These are phyloP conservation scores for Sporothrix protearum DNA, from an alignment of 2,329 filamentous ascomycete species.

Conservation along the genomic window DNA sequence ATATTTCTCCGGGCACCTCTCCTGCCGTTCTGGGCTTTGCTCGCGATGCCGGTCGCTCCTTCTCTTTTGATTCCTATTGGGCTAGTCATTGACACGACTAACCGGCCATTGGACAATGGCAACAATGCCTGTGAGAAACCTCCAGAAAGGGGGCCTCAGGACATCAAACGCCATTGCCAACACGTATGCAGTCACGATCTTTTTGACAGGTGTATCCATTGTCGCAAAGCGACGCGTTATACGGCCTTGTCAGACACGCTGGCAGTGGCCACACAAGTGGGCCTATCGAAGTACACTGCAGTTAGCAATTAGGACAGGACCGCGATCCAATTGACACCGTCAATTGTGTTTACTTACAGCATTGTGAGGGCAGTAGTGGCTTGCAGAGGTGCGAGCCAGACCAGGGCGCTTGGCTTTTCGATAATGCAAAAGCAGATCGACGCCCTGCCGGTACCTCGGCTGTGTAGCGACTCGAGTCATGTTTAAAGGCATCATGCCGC, in stretches of 20 bases:
- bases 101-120: not conserved
- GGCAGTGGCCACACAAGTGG: not conserved
- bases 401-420: not conserved
- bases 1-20: not conserved
- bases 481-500: no score
- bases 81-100: not conserved
- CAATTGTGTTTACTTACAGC: not conserved
- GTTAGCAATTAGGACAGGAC: not conserved
- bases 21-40: not conserved
- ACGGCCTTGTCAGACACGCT: not conserved
- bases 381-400: not conserved
- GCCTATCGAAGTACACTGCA: not conserved
- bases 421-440: not conserved
- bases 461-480: not conserved
- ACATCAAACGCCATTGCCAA: not conserved
- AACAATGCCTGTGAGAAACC: no score
- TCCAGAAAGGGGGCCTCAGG: not conserved
- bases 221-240: not conserved
- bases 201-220: not conserved
- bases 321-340: not conserved
- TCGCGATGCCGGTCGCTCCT: slow-evolving; percentile 17
- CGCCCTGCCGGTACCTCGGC: not conserved
- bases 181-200: no score
- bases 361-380: not conserved
- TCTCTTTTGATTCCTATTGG: not conserved